phyloP scores from a whole-genome alignment of 1,139 yeast species.

The Candida tropicalis region DNA sequence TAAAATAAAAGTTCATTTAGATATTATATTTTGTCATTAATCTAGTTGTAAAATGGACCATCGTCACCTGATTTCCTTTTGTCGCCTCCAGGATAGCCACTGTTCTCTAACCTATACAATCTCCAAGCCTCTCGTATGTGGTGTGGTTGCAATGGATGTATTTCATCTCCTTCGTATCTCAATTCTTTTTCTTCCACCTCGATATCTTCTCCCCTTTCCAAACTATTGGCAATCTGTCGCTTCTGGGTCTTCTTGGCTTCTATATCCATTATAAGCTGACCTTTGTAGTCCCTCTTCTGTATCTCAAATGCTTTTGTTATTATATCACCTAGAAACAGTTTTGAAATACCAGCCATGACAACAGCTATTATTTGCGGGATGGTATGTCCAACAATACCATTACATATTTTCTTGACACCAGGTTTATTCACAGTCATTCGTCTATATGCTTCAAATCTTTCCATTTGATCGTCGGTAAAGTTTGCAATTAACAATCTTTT shows the following conservation, averaged over 20 bases:
- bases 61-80: conserved; percentile 5
- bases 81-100: conserved; percentile 3
- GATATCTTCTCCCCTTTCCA: conserved; percentile 33
- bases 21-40: too few species aligned
- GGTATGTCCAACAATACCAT: conserved; percentile 77
- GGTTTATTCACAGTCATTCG: conserved; percentile 79
- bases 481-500: conserved; percentile 69
- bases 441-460: conserved; percentile 83
- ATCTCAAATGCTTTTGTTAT: conserved; percentile 79
- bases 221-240: conserved; percentile 27
- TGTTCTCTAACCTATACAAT: conserved; percentile 14
- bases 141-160: conserved; percentile 74
- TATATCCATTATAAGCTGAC: conserved; percentile 38
- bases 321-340: conserved; percentile 85
- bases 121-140: conserved; percentile 92
- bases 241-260: conserved; percentile 40
- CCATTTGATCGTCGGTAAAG: conserved; percentile 82
- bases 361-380: conserved; percentile 84
- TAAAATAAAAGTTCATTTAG: too few species aligned
- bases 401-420: conserved; percentile 81
- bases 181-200: conserved; percentile 33
- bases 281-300: conserved; percentile 56
- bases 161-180: conserved; percentile 43
- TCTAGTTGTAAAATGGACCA: conserved; percentile 3
- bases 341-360: conserved; percentile 83